Evolutionary conservation across 1,139 yeast genomes (phyloP), one percentile per base, ranked within the genome.

Genomic region (Blastobotrys serpentis): DNA sequence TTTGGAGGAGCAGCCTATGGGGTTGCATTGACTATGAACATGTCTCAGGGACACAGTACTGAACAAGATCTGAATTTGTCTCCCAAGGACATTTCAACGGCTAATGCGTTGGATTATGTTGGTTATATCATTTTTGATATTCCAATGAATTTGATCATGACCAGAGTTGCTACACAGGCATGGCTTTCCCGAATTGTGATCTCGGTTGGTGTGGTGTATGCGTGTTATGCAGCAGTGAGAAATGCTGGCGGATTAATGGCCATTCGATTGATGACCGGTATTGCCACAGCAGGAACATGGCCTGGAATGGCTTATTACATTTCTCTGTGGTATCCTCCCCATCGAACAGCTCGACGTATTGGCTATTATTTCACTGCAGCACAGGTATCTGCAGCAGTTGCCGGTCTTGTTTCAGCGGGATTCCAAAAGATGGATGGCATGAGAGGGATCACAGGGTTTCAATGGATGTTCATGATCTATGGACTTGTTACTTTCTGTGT

Each of bases 311-410:
- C 90, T 19, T 87, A 86, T 67, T 88, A 86, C 60, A 75, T 88
- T 40, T 79, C 90, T 0, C 72, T 86, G 58, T 88, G 95, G 94
- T 88, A 88, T 61, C 96, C 96, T 1, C 78, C 83, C 47, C 83
- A 85, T 44, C 74, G 94, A 51, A 78, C 82, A 56, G 86, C 95
- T 2, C 76, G 81, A 56, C 73, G 96, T 61, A 85, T 88, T 54
- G 96, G 96, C 1, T 87, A 85, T 69, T 88, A 88, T 66, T 88
- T 84, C 66, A 86, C 95, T 1, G 96, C 96, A 14, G 95, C 96
- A 0, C 96, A 88, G 67, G 68, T 88, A 14, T 82, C 92, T 34
- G 92, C 95, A 1, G 84, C 95, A 8, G 90, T 81, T 4, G 89
- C 92, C 7, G 96, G 96, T 13, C 73, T 87, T 49, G 87, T 87